phyloP scores from a whole-genome alignment of 2,329 filamentous ascomycete species.

The Pseudocercospora musae region DNA sequence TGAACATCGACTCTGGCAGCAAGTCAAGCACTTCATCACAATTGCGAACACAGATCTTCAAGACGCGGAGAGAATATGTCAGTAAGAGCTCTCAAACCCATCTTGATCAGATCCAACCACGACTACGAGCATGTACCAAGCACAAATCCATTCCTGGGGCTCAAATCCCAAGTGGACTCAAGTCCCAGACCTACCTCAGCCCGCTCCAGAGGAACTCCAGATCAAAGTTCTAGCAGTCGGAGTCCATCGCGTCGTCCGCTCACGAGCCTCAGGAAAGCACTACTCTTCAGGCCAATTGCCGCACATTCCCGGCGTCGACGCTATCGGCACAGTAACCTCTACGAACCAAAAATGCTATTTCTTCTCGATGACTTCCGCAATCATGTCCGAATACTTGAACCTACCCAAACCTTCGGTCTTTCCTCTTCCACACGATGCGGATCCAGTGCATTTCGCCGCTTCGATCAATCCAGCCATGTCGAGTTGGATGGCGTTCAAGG shows the following conservation, averaged over 20 bases:
- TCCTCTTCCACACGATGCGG: constrained; percentile 45
- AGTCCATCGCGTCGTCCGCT: constrained; percentile 54
- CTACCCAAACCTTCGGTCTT: constrained; percentile 41
- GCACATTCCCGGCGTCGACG: constrained; percentile 54
- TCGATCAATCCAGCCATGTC: constrained; percentile 55
- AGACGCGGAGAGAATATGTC: no score
- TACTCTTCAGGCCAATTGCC: constrained; percentile 52
- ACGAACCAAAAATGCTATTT: constrained; percentile 51
- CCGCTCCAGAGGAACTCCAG: constrained; percentile 41
- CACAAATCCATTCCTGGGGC: constrained; percentile 43
- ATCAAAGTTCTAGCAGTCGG: constrained; percentile 54
- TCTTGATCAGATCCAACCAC: neutral
- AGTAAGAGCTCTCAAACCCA: neutral
- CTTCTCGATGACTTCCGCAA: constrained; percentile 42
- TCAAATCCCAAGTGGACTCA: constrained; percentile 33
- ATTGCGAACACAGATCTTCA: no score
- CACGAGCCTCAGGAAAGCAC: constrained; percentile 54
- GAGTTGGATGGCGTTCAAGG: constrained; percentile 56
- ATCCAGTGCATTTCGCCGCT: constrained; percentile 52
- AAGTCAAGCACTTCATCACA: no score
- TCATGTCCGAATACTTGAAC: constrained; percentile 50
- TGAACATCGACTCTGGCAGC: no score
- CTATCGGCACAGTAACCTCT: constrained; percentile 45
- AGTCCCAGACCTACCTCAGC: constrained; percentile 37
- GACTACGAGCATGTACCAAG: constrained; percentile 36